Conservation (phyloP, 192 early-diverging fungal species). For the Radiomyces spectabilis region DNA sequence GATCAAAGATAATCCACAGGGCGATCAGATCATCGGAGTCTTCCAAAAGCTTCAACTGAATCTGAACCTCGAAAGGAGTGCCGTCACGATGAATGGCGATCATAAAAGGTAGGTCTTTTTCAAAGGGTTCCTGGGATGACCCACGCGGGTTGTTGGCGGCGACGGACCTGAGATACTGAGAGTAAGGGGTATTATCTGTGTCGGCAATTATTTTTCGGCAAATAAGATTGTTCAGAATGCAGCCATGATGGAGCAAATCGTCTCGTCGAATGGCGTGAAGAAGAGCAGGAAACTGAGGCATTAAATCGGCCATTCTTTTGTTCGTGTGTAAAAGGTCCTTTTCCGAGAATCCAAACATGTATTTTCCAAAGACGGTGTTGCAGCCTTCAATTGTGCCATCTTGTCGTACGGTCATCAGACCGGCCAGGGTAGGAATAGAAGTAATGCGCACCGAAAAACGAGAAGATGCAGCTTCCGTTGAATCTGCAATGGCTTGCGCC, state of each 20-base stretch:
- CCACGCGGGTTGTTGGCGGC: too few relatives aligned
- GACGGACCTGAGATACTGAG: neutral
- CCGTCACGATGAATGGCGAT: conserved; percentile 53
- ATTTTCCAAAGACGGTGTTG: conserved; percentile 53
- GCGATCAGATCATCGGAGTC: conserved; percentile 36
- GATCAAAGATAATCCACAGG: conserved; percentile 56
- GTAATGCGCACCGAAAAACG: conserved; percentile 42
- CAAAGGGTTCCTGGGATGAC: too few relatives aligned
- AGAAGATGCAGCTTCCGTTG: neutral
- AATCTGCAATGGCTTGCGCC: too few relatives aligned
- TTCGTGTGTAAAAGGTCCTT: conserved; percentile 36
- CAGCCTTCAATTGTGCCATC: conserved; percentile 46
- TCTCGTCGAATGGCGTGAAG: conserved; percentile 33
- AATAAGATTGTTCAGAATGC: conserved; percentile 19
- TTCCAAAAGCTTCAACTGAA: conserved; percentile 52
- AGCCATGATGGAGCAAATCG: conserved; percentile 7
- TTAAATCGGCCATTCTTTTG: conserved; percentile 38
- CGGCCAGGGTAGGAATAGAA: conserved; percentile 56
- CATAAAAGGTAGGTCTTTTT: conserved; percentile 37
- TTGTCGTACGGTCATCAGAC: conserved; percentile 44
- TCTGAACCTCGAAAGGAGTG: conserved; percentile 45
- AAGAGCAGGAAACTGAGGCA: conserved; percentile 56
- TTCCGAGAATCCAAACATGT: conserved; percentile 51
- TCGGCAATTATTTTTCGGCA: conserved; percentile 15
- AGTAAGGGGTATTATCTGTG: neutral